phyloP scores from a whole-genome alignment of 2,329 filamentous ascomycete genomes.

The Torrubiella hemipterigena region DNA sequence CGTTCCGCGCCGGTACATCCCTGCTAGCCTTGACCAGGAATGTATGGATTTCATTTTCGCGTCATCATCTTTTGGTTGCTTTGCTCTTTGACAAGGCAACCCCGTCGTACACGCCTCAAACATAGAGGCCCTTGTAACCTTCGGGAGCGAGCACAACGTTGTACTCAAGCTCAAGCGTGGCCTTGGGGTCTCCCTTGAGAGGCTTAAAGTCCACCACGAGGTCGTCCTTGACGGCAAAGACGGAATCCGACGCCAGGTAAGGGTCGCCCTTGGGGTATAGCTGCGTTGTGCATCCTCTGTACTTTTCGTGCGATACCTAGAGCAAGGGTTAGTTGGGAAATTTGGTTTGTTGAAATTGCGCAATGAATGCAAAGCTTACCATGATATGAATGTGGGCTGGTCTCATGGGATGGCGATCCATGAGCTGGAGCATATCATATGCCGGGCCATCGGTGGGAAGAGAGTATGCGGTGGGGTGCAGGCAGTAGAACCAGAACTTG shows the following conservation, averaged over 20 bases:
- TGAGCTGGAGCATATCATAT: slow-evolving; percentile 26
- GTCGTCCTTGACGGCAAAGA: slow-evolving; percentile 42
- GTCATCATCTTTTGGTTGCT: not conserved
- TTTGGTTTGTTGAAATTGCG: too few species aligned
- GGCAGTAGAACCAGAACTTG: slow-evolving; percentile 63
- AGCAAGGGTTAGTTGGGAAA: too few species aligned
- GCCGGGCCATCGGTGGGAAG: slow-evolving; percentile 50
- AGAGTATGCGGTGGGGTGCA: slow-evolving; percentile 61
- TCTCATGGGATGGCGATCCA: slow-evolving; percentile 36
- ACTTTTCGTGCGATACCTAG: slow-evolving; percentile 45
- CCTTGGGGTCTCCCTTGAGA: slow-evolving; percentile 23
- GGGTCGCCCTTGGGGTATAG: slow-evolving; percentile 60
- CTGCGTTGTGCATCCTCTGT: slow-evolving; percentile 63
- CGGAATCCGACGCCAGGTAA: slow-evolving; percentile 40
- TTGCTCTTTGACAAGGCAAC: not conserved
- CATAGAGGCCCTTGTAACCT: slow-evolving; percentile 28
- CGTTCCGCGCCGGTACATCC: too few species aligned
- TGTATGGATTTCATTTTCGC: too few species aligned
- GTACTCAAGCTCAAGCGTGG: slow-evolving; percentile 25
- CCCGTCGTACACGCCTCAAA: slow-evolving; percentile 1
- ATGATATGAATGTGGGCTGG: slow-evolving; percentile 40
- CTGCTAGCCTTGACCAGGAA: too few species aligned
- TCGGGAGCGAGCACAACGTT: slow-evolving; percentile 31
- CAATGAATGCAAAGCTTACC: slow-evolving; percentile 17
- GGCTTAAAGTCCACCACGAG: slow-evolving; percentile 38